Evolutionary conservation across 352 stramenopile genomes (phyloP), one percentile per base, ranked within the genome.

Genomic region (Thraustochytrium sp.): DNA sequence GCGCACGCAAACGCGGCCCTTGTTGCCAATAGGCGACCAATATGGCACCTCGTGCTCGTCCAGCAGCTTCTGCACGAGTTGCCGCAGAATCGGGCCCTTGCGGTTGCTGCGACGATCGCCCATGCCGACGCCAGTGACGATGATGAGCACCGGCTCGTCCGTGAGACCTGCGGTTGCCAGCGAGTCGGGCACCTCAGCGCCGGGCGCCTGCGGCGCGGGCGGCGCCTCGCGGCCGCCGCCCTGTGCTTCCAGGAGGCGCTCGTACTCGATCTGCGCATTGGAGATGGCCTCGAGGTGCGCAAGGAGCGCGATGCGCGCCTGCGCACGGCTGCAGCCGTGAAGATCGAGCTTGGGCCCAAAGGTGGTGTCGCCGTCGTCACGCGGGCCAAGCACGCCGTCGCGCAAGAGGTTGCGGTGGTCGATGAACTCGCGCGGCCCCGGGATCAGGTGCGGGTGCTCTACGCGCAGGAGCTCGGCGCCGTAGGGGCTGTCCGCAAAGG

Each of bases 341-440:
- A 80, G 23, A 26, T 80, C 68, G 0, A 80, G 26, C 68, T 80
- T 80, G 42, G 4, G 37, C 3, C 44, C 23, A 44, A 80, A 80
- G n/a, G 23, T 2, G 26, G 31, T 38, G 3, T 18, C 18, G 62
- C 3, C 62, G 37, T 18, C 5, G 21, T 36, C n/a, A 4, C 31
- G 31, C 51, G 68, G 40, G 42, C 40, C 53, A 23, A 80, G 26
- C 0, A 80, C 40, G 18, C 68, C 68, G 34, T 80, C 46, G 8
- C 18, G 26, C 1, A 64, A 13, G n/a, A 61, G n/a, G 38, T 80
- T 34, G 23, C 53, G 23, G 29, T 38, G 21, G 38, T 80, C 48
- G 2, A 61, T 42, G 5, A 46, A 80, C 44, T 46, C 53, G 68
- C 53, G 48, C n/a, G 34, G 34, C 23, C 3, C 18, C 11, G 68